A percentile compares a stretch with the other conserved stretches of the same genome.
Conservation (phyloP, 768 basidiomycete genomes). For the Hericium erinaceus region DNA sequence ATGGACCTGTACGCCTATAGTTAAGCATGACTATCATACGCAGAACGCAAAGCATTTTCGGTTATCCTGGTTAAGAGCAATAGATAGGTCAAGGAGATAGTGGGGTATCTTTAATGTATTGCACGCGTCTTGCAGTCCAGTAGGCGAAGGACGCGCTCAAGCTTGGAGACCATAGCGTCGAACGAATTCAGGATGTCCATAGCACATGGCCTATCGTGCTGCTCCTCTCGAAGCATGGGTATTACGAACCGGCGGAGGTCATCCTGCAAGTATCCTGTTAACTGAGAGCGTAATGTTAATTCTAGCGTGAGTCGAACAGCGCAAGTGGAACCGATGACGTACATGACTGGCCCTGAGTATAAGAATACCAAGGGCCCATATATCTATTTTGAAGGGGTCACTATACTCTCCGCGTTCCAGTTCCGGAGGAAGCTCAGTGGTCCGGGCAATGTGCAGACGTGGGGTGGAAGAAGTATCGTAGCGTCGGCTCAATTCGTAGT, state of each 20-base stretch:
- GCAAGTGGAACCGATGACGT: not conserved
- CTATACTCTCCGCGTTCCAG: conserved; percentile 38
- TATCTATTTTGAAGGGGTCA: conserved; percentile 64
- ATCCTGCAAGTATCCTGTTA: not conserved
- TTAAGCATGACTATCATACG: no score
- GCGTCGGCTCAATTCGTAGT: conserved; percentile 58
- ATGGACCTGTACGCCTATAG: not conserved
- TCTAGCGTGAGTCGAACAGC: not conserved
- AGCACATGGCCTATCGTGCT: not conserved
- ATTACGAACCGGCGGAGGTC: not conserved
- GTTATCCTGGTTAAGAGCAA: no score
- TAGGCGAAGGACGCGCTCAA: no score
- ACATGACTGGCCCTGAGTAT: conserved; percentile 62
- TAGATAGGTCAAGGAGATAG: no score
- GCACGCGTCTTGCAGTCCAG: not conserved
- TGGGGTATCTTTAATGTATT: no score
- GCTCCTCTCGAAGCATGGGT: not conserved
- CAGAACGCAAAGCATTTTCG: not conserved
- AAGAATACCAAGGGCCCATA: conserved; percentile 63
- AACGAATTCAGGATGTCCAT: not conserved
- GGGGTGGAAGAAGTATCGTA: conserved; percentile 33
- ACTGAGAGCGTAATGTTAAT: not conserved
- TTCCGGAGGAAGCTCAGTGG: conserved; percentile 67
- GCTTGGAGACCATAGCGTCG: not conserved
- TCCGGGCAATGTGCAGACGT: conserved; percentile 34